A percentile compares a stretch with the other conserved stretches of the same genome.
Evolutionary conservation across 2,329 filamentous ascomycete genomes (phyloP).

Genomic region (Xylaria sp.): DNA sequence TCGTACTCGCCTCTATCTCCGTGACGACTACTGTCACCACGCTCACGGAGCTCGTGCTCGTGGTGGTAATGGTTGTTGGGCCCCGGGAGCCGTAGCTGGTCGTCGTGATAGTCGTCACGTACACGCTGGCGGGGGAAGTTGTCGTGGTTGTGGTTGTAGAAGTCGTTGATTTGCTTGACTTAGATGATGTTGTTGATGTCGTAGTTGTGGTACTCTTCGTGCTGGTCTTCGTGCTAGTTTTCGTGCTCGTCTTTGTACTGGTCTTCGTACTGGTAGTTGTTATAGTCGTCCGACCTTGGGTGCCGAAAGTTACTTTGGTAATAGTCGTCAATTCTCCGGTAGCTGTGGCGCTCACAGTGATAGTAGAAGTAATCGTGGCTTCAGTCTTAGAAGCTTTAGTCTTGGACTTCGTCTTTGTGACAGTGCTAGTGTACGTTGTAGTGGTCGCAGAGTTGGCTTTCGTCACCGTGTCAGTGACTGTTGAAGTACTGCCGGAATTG

Average conservation of each 20-base stretch:
- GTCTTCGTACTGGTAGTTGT: constrained; percentile 6
- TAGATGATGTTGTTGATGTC: neutral
- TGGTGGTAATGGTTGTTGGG: constrained; percentile 20
- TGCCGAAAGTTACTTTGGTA: neutral
- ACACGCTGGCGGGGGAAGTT: neutral
- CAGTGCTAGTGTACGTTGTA: constrained; percentile 1
- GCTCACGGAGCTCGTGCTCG: constrained; percentile 20
- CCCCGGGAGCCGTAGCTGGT: constrained; percentile 9
- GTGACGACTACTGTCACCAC: constrained; percentile 1
- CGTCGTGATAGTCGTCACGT: constrained; percentile 24
- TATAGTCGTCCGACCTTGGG: constrained; percentile 6
- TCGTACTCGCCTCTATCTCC: neutral
- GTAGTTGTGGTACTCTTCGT: neutral
- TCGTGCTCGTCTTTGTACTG: too few relatives aligned
- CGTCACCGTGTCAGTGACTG: neutral
- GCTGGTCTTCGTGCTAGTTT: neutral
- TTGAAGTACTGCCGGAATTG: neutral
- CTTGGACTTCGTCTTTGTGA: neutral
- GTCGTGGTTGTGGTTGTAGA: too few relatives aligned
- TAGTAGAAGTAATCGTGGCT: neutral
- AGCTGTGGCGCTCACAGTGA: neutral
- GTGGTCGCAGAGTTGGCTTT: neutral
- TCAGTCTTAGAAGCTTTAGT: neutral
- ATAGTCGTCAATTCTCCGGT: neutral
- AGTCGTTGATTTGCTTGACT: neutral